A percentile compares a stretch with the other conserved stretches of the same genome.
Conservation (phyloP, 441 rosid genomes). For the Manihot esculenta region DNA sequence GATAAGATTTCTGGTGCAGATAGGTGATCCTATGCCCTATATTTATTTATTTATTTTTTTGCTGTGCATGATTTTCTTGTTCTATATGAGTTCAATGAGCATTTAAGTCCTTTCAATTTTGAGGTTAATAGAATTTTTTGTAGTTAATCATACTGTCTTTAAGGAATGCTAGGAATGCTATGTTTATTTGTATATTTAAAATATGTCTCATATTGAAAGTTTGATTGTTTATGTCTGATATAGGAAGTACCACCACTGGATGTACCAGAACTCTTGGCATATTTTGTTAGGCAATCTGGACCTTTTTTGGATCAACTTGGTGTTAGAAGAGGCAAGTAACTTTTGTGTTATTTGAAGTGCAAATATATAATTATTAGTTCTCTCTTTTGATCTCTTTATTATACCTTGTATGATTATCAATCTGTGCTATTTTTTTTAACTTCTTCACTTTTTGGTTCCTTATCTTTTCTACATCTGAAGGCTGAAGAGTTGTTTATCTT, state of each 20-base stretch:
- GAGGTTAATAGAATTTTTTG: not conserved
- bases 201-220: constrained; percentile 18
- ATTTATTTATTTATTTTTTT: not conserved
- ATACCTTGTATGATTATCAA: not conserved
- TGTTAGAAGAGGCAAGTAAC: constrained; percentile 61
- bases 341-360: constrained; percentile 6
- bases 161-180: not conserved
- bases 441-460: not conserved
- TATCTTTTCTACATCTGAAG: not conserved
- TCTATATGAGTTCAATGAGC: not conserved
- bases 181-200: not conserved
- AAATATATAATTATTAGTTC: constrained; percentile 2
- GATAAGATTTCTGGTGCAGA: not conserved
- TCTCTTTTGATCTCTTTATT: not conserved
- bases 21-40: no score
- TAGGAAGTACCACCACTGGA: constrained; percentile 90
- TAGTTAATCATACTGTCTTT: not conserved
- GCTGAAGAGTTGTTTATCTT: not conserved
- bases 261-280: constrained; percentile 85
- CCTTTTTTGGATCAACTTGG: constrained; percentile 94
- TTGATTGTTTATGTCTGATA: constrained; percentile 16
- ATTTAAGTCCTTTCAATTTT: not conserved
- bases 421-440: not conserved
- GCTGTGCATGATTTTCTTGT: not conserved
- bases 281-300: constrained; percentile 83